These are phyloP conservation scores for Penicillium olsonii DNA, from an alignment of 2,329 filamentous ascomycete genomes.

Conservation along the genomic window DNA sequence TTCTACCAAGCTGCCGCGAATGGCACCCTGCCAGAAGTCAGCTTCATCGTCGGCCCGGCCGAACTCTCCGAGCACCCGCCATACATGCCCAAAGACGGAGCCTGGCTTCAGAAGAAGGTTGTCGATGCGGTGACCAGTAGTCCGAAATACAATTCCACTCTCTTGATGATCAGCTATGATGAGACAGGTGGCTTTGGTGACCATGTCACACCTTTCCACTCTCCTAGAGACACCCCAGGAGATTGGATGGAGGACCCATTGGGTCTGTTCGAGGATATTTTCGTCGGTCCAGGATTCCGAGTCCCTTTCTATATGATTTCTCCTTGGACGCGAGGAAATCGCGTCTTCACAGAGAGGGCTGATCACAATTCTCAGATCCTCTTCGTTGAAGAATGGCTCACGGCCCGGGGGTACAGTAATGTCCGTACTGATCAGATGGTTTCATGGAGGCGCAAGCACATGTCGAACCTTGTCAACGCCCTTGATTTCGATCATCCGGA, in stretches of 20 bases:
- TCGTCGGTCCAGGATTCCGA: conserved; percentile 50
- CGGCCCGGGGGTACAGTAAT: conserved; percentile 44
- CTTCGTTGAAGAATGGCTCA: conserved; percentile 56
- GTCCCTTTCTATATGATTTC: conserved; percentile 59
- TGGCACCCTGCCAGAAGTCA: conserved; percentile 55
- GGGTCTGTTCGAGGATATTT: conserved; percentile 44
- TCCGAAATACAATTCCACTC: conserved; percentile 52
- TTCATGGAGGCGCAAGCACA: conserved; percentile 49
- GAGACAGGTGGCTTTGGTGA: conserved; percentile 59
- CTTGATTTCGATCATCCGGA: conserved; percentile 53
- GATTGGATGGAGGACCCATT: conserved; percentile 56
- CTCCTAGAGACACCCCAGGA: conserved; percentile 51
- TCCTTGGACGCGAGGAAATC: conserved; percentile 56
- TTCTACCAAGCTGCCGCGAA: conserved; percentile 55
- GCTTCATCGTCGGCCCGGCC: conserved; percentile 53
- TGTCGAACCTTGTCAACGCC: conserved; percentile 52
- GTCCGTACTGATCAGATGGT: conserved; percentile 48
- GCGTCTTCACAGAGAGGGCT: conserved; percentile 56
- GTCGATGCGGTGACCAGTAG: conserved; percentile 54
- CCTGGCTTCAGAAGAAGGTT: conserved; percentile 57
- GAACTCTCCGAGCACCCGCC: conserved; percentile 58
- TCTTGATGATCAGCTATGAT: conserved; percentile 54
- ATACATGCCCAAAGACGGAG: conserved; percentile 55
- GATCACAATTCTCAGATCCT: conserved; percentile 60
- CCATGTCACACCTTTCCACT: conserved; percentile 55